A percentile compares a stretch with the other conserved stretches of the same genome.
These are phyloP conservation scores for Penicillium sp. DNA, from an alignment of 2,329 filamentous ascomycete species.

Conservation along the genomic window DNA sequence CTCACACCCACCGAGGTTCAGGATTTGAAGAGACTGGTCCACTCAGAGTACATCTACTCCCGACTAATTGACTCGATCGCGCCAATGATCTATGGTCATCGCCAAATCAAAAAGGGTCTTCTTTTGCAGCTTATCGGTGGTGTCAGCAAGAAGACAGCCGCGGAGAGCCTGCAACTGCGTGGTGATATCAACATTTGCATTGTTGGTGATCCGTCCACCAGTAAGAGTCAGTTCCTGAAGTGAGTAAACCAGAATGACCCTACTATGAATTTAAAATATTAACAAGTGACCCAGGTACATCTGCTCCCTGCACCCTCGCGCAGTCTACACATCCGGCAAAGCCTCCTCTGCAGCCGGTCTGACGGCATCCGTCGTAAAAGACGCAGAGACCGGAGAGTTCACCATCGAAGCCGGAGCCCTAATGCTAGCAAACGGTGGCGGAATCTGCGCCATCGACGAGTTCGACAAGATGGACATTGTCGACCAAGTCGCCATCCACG, in stretches of 20 bases:
- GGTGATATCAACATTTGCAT: conserved; percentile 99
- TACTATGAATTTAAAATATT: background rate
- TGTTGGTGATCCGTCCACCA: conserved; percentile 93
- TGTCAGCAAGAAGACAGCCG: conserved; percentile 78
- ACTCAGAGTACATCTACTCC: conserved; percentile 91
- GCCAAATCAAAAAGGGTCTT: conserved; percentile 95
- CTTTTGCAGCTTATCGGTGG: conserved; percentile 94
- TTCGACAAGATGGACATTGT: conserved; percentile 99
- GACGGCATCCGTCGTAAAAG: conserved; percentile 93
- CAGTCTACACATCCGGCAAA: conserved; percentile 96
- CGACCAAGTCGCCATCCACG: conserved; percentile 97
- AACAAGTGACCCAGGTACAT: conserved; percentile 58
- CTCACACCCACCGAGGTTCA: conserved; percentile 84
- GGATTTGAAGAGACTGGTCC: conserved; percentile 87
- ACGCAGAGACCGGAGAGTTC: conserved; percentile 97
- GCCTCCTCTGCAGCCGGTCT: conserved; percentile 96
- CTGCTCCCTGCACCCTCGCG: conserved; percentile 90
- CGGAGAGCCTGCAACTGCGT: conserved; percentile 88
- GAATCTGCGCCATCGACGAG: conserved; percentile 96
- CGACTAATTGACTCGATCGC: conserved; percentile 89
- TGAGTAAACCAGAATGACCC: conserved; percentile 27
- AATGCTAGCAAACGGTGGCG: conserved; percentile 87
- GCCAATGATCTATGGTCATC: conserved; percentile 95
- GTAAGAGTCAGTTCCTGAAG: conserved; percentile 96
- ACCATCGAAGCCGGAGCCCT: conserved; percentile 97